Evolutionary conservation across 257 asterid genomes (phyloP), one percentile per base, ranked within the genome.

Genomic region (Solanum sejunctum): DNA sequence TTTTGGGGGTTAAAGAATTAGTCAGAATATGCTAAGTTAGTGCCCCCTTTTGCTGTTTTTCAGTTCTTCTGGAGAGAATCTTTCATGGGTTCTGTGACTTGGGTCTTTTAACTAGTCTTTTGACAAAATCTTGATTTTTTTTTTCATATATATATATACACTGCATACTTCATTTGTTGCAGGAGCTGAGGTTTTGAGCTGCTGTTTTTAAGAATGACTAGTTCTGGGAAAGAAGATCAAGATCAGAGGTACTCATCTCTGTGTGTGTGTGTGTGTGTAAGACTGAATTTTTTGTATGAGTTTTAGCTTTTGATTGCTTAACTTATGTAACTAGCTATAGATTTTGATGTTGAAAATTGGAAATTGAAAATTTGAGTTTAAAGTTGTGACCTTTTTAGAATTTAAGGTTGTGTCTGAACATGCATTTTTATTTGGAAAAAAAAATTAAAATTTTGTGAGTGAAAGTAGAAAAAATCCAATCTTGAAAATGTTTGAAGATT

Each of bases 201-300:
- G n/a, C 80, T 20, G 13, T 64, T 66, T 32, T 12, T 18, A 85
- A 88, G 73, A 87, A 92, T 93, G 95, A 84, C 95, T 8, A 85
- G 87, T 83, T 88, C 93, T 58, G 84, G 78, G 70, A 89, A 86
- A 80, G 93, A 87, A 89, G 93, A 92, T 90, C 94, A 87, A 84
- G 93, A 91, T 87, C 94, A 86, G 86, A 91, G 95, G 98, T 95
- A 86, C 4, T 58, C 21, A 21, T 51, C 12, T 58, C 72, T 85
- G 21, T 39, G 12, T 55, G 52, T 61, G 13, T 21, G 15, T 58
- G 13, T 60, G 15, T 13, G 8, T 12, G 41, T 5, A 17, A 26
- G 45, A 13, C 20, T 28, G 43, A 7, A 64, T 64, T 26, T 64
- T 43, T 10, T 26, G 13, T 64, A 6, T 26, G 43, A 20, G 45